These are phyloP conservation scores for Claviceps spartinae DNA, from an alignment of 2,329 filamentous ascomycete species.

Conservation along the genomic window DNA sequence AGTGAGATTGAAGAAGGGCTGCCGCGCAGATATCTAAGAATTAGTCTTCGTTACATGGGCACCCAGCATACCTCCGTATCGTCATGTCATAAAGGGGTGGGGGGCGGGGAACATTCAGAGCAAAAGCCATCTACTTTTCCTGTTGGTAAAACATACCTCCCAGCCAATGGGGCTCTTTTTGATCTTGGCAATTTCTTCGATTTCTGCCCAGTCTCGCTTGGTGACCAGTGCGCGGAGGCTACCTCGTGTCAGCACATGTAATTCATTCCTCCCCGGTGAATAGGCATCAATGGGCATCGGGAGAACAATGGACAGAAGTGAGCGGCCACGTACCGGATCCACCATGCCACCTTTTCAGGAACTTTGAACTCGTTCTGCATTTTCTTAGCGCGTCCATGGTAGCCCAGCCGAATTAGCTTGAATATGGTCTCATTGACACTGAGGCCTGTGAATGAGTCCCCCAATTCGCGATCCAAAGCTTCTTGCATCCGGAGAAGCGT, in stretches of 20 bases:
- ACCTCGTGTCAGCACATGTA: not conserved
- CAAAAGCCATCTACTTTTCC: not conserved
- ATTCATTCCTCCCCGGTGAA: too few species aligned
- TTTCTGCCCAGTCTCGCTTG: slow-evolving; percentile 80
- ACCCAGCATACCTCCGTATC: not conserved
- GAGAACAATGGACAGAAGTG: not conserved
- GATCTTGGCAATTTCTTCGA: slow-evolving; percentile 69
- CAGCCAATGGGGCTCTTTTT: slow-evolving; percentile 90
- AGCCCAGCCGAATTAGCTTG: slow-evolving; percentile 69
- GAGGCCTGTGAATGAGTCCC: slow-evolving; percentile 63
- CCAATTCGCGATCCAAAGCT: slow-evolving; percentile 70
- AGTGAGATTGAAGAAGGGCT: slow-evolving; percentile 86
- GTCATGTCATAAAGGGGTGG: not conserved
- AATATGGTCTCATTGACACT: slow-evolving; percentile 88
- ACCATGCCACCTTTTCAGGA: slow-evolving; percentile 80
- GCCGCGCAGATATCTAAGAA: not conserved
- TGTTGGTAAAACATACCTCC: slow-evolving; percentile 50
- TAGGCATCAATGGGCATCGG: too few species aligned
- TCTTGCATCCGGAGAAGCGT: slow-evolving; percentile 78
- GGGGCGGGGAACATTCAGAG: not conserved
- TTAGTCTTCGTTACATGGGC: not conserved
- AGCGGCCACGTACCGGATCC: slow-evolving; percentile 44
- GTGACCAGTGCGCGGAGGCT: slow-evolving; percentile 78
- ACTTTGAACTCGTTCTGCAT: slow-evolving; percentile 88
- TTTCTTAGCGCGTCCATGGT: slow-evolving; percentile 74